Evolutionary conservation across 768 basidiomycete genomes (phyloP).

Genomic region (Mycena olivaceomarginata): DNA sequence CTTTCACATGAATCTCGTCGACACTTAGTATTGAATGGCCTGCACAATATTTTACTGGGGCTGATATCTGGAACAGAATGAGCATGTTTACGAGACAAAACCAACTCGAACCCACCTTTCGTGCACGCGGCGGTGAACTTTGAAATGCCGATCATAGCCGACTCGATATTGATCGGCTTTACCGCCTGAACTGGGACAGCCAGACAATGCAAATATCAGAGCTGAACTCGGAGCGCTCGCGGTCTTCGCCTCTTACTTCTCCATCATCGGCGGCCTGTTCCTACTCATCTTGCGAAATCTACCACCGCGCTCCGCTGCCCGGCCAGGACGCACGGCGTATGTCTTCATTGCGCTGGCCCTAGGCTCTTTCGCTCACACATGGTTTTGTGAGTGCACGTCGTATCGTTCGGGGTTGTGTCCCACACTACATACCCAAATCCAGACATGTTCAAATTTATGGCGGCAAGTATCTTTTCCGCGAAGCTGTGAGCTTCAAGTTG

Average conservation of each 20-base stretch:
- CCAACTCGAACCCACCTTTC: neutral
- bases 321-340: slow-evolving; percentile 29
- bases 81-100: slow-evolving; percentile 5
- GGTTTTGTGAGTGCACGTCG: slow-evolving; percentile 65
- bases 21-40: slow-evolving; percentile 55
- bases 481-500: neutral
- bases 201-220: slow-evolving; percentile 9
- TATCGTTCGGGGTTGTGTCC: neutral
- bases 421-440: neutral
- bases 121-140: neutral
- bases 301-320: neutral
- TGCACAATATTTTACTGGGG: slow-evolving; percentile 56
- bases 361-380: slow-evolving; percentile 65
- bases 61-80: slow-evolving; percentile 45
- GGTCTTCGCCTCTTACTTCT: slow-evolving; percentile 59
- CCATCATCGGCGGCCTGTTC: slow-evolving; percentile 54
- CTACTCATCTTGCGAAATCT: slow-evolving; percentile 50
- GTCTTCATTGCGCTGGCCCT: slow-evolving; percentile 58
- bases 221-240: slow-evolving; percentile 12
- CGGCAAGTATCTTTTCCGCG: slow-evolving; percentile 49
- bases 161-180: too few relatives aligned
- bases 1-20: slow-evolving; percentile 55
- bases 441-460: slow-evolving; percentile 71
- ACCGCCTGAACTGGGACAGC: too few relatives aligned
- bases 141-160: too few relatives aligned